A percentile compares a stretch with the other conserved stretches of the same genome.
phyloP scores from a whole-genome alignment of 768 basidiomycete genomes.

The Russula dissimulans region DNA sequence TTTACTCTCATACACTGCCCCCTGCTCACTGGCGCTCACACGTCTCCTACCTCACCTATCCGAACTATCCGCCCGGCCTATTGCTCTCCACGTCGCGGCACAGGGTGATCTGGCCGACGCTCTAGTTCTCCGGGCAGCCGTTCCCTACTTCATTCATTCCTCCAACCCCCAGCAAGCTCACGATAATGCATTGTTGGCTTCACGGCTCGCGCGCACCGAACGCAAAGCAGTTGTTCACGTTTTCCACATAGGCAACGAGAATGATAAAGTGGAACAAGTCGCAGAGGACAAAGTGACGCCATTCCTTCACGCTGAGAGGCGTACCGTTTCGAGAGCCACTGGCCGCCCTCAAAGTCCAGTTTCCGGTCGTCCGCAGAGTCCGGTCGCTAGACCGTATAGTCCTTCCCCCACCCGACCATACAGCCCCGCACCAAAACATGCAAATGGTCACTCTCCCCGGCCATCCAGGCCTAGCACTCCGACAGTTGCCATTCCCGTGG shows the following conservation, averaged over 20 bases:
- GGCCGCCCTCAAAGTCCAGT: background rate
- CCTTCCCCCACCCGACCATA: constrained; percentile 4
- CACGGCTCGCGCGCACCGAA: constrained; percentile 62
- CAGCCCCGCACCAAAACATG: constrained; percentile 11
- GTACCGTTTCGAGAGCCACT: constrained; percentile 15
- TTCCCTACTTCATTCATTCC: constrained; percentile 78
- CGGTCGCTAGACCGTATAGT: background rate
- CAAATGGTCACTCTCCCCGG: constrained; percentile 24
- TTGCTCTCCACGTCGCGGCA: constrained; percentile 66
- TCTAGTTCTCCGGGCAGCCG: constrained; percentile 65
- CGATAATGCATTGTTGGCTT: constrained; percentile 82
- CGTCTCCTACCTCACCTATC: constrained; percentile 61
- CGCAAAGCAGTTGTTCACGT: constrained; percentile 77
- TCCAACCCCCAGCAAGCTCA: constrained; percentile 72
- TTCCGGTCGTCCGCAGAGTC: background rate
- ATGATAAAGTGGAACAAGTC: constrained; percentile 40
- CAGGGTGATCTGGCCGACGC: constrained; percentile 62
- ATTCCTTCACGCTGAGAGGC: constrained; percentile 47
- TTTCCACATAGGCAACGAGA: constrained; percentile 45
- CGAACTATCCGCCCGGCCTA: constrained; percentile 51
- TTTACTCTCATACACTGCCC: constrained; percentile 54
- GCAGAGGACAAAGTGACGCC: constrained; percentile 48
- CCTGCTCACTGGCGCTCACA: constrained; percentile 42
- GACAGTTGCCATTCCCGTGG: constrained; percentile 16
- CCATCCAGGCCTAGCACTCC: constrained; percentile 18